These are phyloP conservation scores for Pythium dissimile DNA, from an alignment of 352 stramenopile genomes.

Conservation along the genomic window DNA sequence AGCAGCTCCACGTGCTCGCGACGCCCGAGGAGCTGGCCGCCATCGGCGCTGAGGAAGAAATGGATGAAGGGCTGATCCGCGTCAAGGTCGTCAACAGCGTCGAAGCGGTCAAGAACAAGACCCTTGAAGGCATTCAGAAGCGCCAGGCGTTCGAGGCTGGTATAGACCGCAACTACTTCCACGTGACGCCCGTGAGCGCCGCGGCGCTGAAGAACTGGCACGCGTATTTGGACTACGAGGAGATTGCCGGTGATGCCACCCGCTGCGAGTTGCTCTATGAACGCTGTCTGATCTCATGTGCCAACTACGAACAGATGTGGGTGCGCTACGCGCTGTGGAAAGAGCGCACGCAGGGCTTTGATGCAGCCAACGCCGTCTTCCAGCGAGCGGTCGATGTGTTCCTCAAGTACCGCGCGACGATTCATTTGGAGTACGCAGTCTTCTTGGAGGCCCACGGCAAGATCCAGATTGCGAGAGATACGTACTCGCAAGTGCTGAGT, in stretches of 20 bases:
- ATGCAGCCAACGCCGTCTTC: slow-evolving; percentile 61
- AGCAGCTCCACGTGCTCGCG: slow-evolving; percentile 59
- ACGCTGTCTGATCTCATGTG: slow-evolving; percentile 76
- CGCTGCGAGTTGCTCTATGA: slow-evolving; percentile 74
- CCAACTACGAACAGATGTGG: slow-evolving; percentile 84
- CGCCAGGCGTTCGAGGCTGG: slow-evolving; percentile 69
- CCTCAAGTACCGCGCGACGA: slow-evolving; percentile 65
- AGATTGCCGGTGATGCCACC: slow-evolving; percentile 38
- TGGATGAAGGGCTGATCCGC: slow-evolving; percentile 77
- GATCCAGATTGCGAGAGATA: slow-evolving; percentile 39
- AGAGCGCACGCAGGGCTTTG: slow-evolving; percentile 49
- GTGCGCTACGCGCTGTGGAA: slow-evolving; percentile 66
- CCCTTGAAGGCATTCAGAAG: slow-evolving; percentile 51
- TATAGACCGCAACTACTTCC: slow-evolving; percentile 82
- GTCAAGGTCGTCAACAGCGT: slow-evolving; percentile 80
- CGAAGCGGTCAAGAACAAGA: slow-evolving; percentile 71
- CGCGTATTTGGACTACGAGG: slow-evolving; percentile 77
- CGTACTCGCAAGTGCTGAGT: slow-evolving; percentile 54
- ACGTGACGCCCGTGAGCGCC: slow-evolving; percentile 68
- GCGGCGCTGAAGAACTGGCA: slow-evolving; percentile 77
- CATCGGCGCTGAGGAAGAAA: slow-evolving; percentile 50
- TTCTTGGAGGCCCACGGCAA: slow-evolving; percentile 68
- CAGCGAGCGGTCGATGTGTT: slow-evolving; percentile 61
- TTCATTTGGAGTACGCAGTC: slow-evolving; percentile 69
- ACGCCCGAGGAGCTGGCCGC: slow-evolving; percentile 59